Conservation (phyloP, 2,329 filamentous ascomycete genomes). For the Talaromyces sp. region DNA sequence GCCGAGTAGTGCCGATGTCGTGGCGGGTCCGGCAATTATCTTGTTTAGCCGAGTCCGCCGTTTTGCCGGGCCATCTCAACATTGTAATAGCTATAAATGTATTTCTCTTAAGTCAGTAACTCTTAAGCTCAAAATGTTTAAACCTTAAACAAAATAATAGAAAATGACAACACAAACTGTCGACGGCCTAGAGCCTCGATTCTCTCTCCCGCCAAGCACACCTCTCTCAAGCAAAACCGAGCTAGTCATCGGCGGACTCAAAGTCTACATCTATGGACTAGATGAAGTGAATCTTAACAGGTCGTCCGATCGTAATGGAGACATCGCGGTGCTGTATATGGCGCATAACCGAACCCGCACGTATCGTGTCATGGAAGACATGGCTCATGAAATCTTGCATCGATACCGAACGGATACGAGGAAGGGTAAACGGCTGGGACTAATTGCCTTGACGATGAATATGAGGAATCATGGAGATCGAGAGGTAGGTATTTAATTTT, state of each 20-base stretch:
- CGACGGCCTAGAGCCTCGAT: background rate
- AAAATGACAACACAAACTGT: background rate
- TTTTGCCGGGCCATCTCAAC: background rate
- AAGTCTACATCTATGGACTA: slow-evolving; percentile 1
- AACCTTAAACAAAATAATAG: background rate
- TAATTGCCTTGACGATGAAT: slow-evolving; percentile 9
- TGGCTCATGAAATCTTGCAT: slow-evolving; percentile 3
- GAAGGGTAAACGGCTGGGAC: background rate
- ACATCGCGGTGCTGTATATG: background rate
- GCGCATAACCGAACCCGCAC: slow-evolving; percentile 1
- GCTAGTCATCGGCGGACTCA: background rate
- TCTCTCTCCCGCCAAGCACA: slow-evolving; percentile 1
- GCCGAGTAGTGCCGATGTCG: background rate
- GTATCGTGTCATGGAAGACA: background rate
- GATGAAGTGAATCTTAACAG: background rate
- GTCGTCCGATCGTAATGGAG: background rate
- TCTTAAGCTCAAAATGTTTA: background rate
- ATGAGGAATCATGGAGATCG: slow-evolving; percentile 9
- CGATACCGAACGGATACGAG: background rate
- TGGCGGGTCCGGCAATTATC: background rate
- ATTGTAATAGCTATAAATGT: background rate
- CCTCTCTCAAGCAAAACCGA: slow-evolving; percentile 2
- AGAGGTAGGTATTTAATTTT: background rate
- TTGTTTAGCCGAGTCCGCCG: background rate
- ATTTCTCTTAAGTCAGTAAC: background rate